A percentile compares a stretch with the other conserved stretches of the same genome.
Conservation (phyloP, 2,329 filamentous ascomycete species). For the Verticillium dahliae region DNA sequence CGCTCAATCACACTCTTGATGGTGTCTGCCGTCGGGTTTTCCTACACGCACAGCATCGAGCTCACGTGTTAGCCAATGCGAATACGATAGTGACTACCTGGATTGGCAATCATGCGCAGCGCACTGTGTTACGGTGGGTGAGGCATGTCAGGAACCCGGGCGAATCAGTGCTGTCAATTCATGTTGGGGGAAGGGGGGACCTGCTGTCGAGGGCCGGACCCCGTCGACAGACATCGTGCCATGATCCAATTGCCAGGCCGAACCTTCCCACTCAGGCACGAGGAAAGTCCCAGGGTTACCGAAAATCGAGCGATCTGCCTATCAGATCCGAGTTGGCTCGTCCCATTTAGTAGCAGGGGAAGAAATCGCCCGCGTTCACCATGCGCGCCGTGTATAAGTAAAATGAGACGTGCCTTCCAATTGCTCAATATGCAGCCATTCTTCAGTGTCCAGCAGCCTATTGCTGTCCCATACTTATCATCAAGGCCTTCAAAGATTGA, state of each 20-base stretch:
- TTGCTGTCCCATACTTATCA: neutral
- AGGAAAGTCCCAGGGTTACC: neutral
- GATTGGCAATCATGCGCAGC: neutral
- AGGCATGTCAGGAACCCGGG: neutral
- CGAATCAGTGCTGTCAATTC: neutral
- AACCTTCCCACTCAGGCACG: neutral
- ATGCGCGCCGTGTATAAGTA: neutral
- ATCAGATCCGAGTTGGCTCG: neutral
- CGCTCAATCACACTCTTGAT: neutral
- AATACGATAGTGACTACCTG: neutral
- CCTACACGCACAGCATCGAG: neutral
- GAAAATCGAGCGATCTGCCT: neutral
- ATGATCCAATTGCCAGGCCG: neutral
- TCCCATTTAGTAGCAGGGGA: neutral
- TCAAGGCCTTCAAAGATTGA: neutral
- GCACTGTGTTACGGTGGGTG: neutral
- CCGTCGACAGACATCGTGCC: neutral
- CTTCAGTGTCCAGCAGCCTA: neutral
- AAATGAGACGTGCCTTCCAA: neutral
- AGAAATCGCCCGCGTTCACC: neutral
- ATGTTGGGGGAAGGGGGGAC: neutral
- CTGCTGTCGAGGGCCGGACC: neutral
- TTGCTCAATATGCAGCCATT: neutral
- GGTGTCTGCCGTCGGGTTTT: neutral
- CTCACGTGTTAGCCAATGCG: neutral